Evolutionary conservation across 495 filamentous ascomycete genomes (phyloP).

Genomic region (Penicillium parvum): DNA sequence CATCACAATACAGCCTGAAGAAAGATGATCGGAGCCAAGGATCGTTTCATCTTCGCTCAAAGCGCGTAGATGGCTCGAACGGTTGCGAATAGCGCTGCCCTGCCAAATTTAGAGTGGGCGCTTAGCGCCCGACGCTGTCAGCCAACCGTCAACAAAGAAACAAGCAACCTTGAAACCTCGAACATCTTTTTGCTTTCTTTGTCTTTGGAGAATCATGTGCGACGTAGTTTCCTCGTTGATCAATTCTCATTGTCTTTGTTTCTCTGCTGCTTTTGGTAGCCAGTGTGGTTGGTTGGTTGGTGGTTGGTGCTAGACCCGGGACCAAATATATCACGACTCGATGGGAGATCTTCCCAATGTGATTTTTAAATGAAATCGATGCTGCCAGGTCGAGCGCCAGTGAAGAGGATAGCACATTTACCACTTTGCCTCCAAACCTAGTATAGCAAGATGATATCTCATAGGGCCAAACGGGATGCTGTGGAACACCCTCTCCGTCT

Average conservation of each 20-base stretch:
- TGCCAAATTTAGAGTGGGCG: constrained; percentile 24
- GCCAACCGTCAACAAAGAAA: constrained; percentile 11
- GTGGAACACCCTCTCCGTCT: no score
- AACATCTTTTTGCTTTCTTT: background rate
- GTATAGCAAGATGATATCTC: no score
- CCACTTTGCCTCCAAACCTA: no score
- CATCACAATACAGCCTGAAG: constrained; percentile 16
- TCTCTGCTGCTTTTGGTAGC: background rate
- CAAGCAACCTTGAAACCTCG: constrained; percentile 1
- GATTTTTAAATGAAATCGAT: no score
- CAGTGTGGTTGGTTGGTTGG: no score
- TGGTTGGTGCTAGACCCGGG: no score
- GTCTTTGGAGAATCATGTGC: background rate
- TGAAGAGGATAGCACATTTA: no score
- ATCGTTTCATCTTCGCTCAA: constrained; percentile 20
- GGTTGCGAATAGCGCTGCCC: constrained; percentile 6
- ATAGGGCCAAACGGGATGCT: no score
- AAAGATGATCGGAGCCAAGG: constrained; percentile 5
- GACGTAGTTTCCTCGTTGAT: background rate
- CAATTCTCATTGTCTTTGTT: background rate
- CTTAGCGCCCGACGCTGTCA: constrained; percentile 16
- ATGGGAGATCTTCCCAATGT: no score
- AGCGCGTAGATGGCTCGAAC: constrained; percentile 10
- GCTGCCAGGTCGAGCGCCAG: no score
- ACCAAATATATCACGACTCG: no score